These are phyloP conservation scores for Paramyrothecium roridum DNA, from an alignment of 2,329 filamentous ascomycete species.

Conservation along the genomic window DNA sequence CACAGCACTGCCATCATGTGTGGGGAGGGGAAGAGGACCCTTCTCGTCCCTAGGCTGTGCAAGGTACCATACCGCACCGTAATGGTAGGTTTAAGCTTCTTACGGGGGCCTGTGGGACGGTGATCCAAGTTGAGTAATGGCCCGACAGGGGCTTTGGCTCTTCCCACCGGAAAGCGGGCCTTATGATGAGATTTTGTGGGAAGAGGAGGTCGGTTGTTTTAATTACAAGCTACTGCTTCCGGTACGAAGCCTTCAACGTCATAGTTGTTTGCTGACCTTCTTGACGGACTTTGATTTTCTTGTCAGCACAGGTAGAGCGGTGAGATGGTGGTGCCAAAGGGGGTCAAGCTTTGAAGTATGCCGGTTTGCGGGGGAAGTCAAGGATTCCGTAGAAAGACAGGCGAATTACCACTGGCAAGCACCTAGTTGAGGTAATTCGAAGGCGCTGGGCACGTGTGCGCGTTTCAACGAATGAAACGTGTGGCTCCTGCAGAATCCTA, in stretches of 20 bases:
- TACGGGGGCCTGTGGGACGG: neutral
- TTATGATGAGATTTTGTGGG: too few species aligned
- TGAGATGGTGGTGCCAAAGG: neutral
- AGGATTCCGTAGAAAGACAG: neutral
- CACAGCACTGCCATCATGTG: too few species aligned
- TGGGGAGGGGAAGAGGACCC: neutral
- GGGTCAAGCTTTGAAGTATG: neutral
- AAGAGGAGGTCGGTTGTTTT: too few species aligned
- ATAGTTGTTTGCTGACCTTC: too few species aligned
- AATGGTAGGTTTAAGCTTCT: neutral
- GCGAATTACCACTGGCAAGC: neutral
- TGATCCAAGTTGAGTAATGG: neutral
- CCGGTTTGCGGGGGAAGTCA: slow-evolving; percentile 14
- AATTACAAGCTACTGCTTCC: neutral
- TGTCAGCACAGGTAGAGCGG: neutral
- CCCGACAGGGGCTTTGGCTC: neutral
- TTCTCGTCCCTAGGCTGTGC: neutral
- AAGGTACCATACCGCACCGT: too few species aligned
- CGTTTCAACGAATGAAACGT: neutral
- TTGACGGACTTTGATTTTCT: too few species aligned
- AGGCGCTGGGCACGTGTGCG: neutral
- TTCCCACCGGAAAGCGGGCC: neutral
- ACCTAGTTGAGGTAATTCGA: neutral
- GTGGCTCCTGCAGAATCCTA: neutral
- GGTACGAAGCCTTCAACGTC: neutral